phyloP scores from a whole-genome alignment of 305 asterid genomes.

The Fraxinus paxiana region DNA sequence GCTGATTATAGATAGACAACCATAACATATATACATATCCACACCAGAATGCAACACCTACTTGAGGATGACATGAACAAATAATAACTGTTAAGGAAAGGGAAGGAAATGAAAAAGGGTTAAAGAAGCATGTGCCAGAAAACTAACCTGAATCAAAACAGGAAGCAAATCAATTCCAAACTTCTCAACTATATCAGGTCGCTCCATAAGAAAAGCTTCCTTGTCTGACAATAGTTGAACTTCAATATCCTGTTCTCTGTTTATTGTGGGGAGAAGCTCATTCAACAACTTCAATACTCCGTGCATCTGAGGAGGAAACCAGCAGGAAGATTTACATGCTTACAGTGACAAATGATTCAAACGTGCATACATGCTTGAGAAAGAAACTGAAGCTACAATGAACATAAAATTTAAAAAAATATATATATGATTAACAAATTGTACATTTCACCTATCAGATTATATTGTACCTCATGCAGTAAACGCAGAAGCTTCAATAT shows the following conservation, averaged over 20 bases:
- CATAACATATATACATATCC: conserved; percentile 62
- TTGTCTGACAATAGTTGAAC: conserved; percentile 50
- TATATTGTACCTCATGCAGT: background rate
- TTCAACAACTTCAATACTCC: conserved; percentile 78
- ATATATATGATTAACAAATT: background rate
- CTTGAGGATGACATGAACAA: conserved; percentile 31
- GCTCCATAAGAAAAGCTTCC: conserved; percentile 57
- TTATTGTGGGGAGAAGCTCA: conserved; percentile 70
- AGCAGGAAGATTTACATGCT: conserved; percentile 15
- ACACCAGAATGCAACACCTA: conserved; percentile 94
- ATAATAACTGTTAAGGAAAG: conserved; percentile 12
- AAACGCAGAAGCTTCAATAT: background rate
- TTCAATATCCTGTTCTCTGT: conserved; percentile 45
- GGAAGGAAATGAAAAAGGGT: background rate
- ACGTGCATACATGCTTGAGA: background rate
- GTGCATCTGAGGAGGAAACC: conserved; percentile 47
- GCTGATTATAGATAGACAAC: conserved; percentile 79
- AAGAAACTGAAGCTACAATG: background rate
- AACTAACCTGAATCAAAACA: conserved; percentile 68
- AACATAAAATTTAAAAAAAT: background rate
- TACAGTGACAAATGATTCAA: background rate
- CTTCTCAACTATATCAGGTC: conserved; percentile 68
- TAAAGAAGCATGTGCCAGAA: conserved; percentile 19
- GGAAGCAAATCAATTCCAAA: conserved; percentile 86
- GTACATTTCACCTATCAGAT: background rate